Percentiles rank a stretch among this genome's conserved stretches.
Conservation (phyloP, 371 early-diverging fungal species). For the Mortierella sp. region DNA sequence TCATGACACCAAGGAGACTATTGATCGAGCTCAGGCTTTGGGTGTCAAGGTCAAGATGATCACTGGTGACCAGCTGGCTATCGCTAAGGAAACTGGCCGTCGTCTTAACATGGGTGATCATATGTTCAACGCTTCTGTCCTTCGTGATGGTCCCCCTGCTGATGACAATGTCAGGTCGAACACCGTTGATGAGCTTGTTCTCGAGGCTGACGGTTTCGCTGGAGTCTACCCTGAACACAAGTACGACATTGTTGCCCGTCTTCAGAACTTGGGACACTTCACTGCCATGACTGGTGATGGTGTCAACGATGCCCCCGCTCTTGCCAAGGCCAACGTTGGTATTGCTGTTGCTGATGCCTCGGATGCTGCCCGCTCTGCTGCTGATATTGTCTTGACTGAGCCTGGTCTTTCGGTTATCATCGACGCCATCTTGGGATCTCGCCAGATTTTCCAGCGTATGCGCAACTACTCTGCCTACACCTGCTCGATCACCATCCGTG, state of each 20-base stretch:
- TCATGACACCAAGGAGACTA: slow-evolving; percentile 83
- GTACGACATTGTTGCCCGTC: slow-evolving; percentile 89
- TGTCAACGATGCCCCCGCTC: slow-evolving; percentile 96
- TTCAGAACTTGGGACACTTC: slow-evolving; percentile 83
- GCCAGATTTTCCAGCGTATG: slow-evolving; percentile 81
- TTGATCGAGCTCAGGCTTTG: slow-evolving; percentile 81
- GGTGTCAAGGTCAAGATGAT: slow-evolving; percentile 96
- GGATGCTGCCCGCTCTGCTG: slow-evolving; percentile 80
- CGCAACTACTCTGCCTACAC: slow-evolving; percentile 67
- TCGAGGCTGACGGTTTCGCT: slow-evolving; percentile 88
- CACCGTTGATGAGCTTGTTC: slow-evolving; percentile 81
- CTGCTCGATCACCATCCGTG: slow-evolving; percentile 70
- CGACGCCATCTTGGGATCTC: slow-evolving; percentile 70
- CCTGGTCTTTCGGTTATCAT: slow-evolving; percentile 81
- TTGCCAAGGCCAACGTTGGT: slow-evolving; percentile 86
- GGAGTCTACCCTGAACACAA: slow-evolving; percentile 95
- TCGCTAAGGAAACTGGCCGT: slow-evolving; percentile 88
- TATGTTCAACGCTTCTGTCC: slow-evolving; percentile 79
- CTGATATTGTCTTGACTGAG: slow-evolving; percentile 81
- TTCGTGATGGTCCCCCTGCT: slow-evolving; percentile 76
- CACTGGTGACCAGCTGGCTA: slow-evolving; percentile 93
- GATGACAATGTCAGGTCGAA: slow-evolving; percentile 73
- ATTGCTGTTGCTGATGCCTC: slow-evolving; percentile 84
- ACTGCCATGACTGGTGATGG: slow-evolving; percentile 97
- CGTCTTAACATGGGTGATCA: slow-evolving; percentile 77